Evolutionary conservation across 139 green algal genomes (phyloP), one percentile per base, ranked within the genome.

Genomic region (Yamagishiella unicocca): DNA sequence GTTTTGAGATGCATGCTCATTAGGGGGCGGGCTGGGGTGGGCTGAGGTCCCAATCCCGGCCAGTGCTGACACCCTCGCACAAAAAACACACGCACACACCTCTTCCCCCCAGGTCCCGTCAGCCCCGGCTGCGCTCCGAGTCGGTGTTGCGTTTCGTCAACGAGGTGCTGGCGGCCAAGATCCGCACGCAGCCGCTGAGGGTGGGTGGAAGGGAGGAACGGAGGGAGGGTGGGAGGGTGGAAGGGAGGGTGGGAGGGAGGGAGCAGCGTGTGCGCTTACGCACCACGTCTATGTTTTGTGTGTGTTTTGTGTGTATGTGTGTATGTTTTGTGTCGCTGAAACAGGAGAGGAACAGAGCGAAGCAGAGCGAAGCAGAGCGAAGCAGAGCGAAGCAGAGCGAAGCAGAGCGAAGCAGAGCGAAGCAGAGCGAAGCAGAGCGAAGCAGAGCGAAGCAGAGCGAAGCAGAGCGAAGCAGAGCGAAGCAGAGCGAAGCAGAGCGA

Each of bases 91-190:
- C n/a, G n/a, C 67, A 2, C 33, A 22, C 73, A 17, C 73, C 43
- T 29, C 29, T 46, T 37, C 46, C 42, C 74, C 33, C 3, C 74
- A 43, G 74, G 2, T 29, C 73, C 0, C n/a, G 46, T 27, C 31
- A 45, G 5, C 29, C 73, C 43, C 43, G 29, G 7, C 43, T 81
- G 45, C 73, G 73, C 0, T 40, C 75, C 40, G 53, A 71, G 55
- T 45, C 29, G 1, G 38, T 85, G 14, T 29, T 29, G 12, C 5
- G 25, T 0, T 93, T 91, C 73, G 68, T 93, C 27, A 53, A 90
- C 33, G 85, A 83, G 24, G 84, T 93, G 58, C 82, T 93, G 82
- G 67, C 46, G 0, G 90, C 88, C 46, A 90, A 87, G 54, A 83
- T 91, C 17, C 73, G 55, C 31, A 90, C 87, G 22, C 27, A 67